Base-by-base conservation (phyloP, 495 filamentous ascomycete species). In the Penicillium salamii region DNA sequence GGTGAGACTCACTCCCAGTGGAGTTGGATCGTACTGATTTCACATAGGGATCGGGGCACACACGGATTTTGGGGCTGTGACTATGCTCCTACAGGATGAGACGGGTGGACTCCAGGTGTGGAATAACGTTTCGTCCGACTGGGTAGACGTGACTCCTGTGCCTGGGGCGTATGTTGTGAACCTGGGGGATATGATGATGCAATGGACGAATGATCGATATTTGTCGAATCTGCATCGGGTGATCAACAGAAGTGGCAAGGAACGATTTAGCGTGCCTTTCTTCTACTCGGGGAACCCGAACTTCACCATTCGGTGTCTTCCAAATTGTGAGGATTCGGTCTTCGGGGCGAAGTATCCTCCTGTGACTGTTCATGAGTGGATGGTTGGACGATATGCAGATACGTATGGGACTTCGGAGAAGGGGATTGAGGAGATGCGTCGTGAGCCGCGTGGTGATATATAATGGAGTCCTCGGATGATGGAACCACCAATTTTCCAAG, bases 11-110 rank as follows among this genome's bases (percentile, higher is more conserved):
- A n/a, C n/a, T n/a, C n/a, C n/a, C n/a, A n/a, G n/a, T n/a, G n/a
- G n/a, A n/a, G n/a, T n/a, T n/a, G n/a, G n/a, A n/a, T n/a, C n/a
- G n/a, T n/a, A 13, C 29, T 32, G 11, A 32, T 12, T 11, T 32
- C 12, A 11, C 7, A 32, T 43, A 65, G 75, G 46, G 48, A 76
- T 58, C 55, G 78, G 76, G 11, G 78, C 76, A 0, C 78, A 82
- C 46, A 79, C 74, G 0, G 78, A 81, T 57, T 80, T 69, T 60
- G 72, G 74, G 14, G 66, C 59, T 9, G 57, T 78, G 3, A 78
- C 76, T 0, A 62, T 80, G 0, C 65, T 80, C 9, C 57, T 77
- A 5, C 62, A 66, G 46, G 70, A 77, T 47, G 41, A 61, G 6
- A 57, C 49, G 23, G 63, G 63, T 12, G 67, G 77, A 5, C 63